A percentile compares a stretch with the other conserved stretches of the same genome.
These are phyloP conservation scores for Coriaria nepalensis DNA, from an alignment of 306 rosid species.

Conservation along the genomic window DNA sequence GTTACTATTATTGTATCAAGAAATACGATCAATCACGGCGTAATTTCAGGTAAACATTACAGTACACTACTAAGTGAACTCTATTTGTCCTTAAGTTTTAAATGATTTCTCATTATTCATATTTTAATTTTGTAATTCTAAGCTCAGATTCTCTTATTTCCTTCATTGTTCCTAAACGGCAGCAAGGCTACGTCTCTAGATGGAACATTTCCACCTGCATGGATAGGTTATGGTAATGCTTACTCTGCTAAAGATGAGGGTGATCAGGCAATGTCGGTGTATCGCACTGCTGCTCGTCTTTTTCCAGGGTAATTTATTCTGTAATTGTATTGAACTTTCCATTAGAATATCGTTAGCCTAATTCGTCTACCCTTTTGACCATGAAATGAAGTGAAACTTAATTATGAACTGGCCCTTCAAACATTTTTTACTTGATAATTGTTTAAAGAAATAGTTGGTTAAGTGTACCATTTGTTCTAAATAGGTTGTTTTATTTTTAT, in stretches of 20 bases:
- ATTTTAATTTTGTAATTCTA: conserved; percentile 1
- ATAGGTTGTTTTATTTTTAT: conserved; percentile 35
- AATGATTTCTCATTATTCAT: not conserved
- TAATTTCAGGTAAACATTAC: conserved; percentile 56
- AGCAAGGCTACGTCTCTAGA: conserved; percentile 95
- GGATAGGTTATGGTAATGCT: conserved; percentile 95
- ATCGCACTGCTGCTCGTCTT: conserved; percentile 95
- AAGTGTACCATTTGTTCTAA: not conserved
- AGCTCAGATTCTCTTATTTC: conserved; percentile 4
- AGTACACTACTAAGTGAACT: not conserved
- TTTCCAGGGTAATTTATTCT: conserved; percentile 71
- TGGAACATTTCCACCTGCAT: conserved; percentile 85
- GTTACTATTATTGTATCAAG: conserved; percentile 92
- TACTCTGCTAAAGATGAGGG: conserved; percentile 95
- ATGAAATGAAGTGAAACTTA: too few relatives aligned
- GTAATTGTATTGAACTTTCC: not conserved
- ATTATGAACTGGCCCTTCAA: not conserved
- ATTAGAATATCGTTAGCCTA: not conserved
- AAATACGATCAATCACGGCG: conserved; percentile 85
- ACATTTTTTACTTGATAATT: not conserved
- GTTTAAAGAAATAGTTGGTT: not conserved
- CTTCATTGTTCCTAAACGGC: not conserved
- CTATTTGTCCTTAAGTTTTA: not conserved
- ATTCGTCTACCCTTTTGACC: not conserved
- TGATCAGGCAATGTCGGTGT: conserved; percentile 96